Evolutionary conservation across 306 rosid species (phyloP).

Genomic region (Lagenaria siceraria): DNA sequence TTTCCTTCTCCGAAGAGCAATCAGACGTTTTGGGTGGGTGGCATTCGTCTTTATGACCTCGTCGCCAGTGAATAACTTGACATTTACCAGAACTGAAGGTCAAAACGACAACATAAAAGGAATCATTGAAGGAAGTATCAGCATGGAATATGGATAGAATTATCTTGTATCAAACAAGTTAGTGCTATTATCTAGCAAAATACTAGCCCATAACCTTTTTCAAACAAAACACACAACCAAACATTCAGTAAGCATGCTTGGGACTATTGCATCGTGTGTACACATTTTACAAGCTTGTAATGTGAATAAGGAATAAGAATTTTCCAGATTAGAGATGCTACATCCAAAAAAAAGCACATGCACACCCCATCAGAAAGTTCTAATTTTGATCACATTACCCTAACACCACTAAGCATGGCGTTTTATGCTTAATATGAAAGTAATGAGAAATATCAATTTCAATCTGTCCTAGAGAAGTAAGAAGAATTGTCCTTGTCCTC

Average conservation of each 20-base stretch:
- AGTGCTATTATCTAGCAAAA: neutral
- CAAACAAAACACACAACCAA: neutral
- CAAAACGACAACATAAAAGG: constrained; percentile 8
- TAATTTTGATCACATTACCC: neutral
- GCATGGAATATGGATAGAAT: neutral
- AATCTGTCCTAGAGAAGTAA: neutral
- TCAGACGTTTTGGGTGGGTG: constrained; percentile 24
- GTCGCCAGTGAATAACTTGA: constrained; percentile 89
- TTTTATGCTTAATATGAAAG: neutral
- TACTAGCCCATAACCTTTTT: neutral
- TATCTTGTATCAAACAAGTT: neutral
- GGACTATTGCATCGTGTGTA: neutral
- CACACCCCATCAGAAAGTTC: neutral
- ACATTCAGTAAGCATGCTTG: neutral
- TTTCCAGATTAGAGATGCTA: neutral
- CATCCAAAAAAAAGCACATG: neutral
- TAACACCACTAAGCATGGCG: neutral
- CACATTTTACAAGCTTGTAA: neutral
- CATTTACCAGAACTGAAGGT: constrained; percentile 63
- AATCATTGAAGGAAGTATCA: neutral
- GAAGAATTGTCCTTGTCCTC: neutral
- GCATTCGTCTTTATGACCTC: constrained; percentile 83
- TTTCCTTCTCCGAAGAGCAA: constrained; percentile 12
- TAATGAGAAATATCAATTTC: neutral
- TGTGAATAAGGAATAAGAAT: neutral